These are phyloP conservation scores for Peziza echinospora DNA, from an alignment of 495 filamentous ascomycete genomes.

Conservation along the genomic window DNA sequence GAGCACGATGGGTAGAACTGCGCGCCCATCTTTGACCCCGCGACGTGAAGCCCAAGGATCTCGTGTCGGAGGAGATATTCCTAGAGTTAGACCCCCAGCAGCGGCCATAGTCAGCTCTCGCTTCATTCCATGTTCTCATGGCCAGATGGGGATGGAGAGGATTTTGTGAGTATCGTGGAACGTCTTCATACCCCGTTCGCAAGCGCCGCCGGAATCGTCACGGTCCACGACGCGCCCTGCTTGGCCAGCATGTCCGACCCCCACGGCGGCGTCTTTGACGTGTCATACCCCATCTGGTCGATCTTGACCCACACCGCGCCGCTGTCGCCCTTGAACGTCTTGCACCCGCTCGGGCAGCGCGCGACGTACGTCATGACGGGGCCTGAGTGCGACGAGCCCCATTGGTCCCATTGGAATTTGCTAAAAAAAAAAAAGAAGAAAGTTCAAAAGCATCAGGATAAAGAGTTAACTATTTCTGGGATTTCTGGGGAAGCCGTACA, in stretches of 20 bases:
- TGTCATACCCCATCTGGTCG: not conserved
- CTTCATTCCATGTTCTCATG: constrained; percentile 12
- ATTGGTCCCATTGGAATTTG: not conserved
- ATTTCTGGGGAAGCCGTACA: not conserved
- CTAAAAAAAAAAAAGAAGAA: not conserved
- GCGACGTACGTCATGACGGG: not conserved
- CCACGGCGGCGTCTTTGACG: not conserved
- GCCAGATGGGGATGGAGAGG: too few relatives aligned
- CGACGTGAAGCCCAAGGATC: constrained; percentile 32
- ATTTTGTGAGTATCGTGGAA: too few relatives aligned
- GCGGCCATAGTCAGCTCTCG: too few relatives aligned
- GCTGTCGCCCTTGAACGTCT: not conserved
- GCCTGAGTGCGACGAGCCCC: not conserved
- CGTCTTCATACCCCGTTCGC: too few relatives aligned
- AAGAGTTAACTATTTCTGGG: too few relatives aligned
- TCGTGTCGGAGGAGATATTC: constrained; percentile 36
- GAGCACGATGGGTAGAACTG: constrained; percentile 34
- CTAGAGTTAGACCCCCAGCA: too few relatives aligned
- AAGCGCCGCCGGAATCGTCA: constrained; percentile 5
- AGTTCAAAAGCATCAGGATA: not conserved
- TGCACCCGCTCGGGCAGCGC: not conserved
- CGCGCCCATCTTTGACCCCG: constrained; percentile 23
- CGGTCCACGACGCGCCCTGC: constrained; percentile 9
- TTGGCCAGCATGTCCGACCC: constrained; percentile 3
- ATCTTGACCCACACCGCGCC: not conserved